Conservation (phyloP, 305 asterid genomes). For the Solanum hybrid region DNA sequence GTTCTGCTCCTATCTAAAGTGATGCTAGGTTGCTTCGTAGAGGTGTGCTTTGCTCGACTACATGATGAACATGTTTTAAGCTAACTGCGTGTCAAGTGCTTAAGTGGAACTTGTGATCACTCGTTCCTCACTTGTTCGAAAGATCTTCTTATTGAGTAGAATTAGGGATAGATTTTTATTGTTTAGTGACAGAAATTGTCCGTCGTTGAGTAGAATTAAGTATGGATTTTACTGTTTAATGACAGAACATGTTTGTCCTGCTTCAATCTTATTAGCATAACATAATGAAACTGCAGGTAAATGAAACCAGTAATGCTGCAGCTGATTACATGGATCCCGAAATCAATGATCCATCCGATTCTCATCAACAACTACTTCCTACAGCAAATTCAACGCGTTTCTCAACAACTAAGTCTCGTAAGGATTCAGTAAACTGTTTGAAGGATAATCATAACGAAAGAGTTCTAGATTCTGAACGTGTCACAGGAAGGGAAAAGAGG, state of each 20-base stretch:
- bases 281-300: constrained; percentile 18
- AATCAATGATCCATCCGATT: neutral
- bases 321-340: neutral
- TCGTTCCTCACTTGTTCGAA: neutral
- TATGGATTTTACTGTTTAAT: neutral
- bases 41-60: neutral
- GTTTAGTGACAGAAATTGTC: neutral
- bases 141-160: neutral
- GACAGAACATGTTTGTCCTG: neutral
- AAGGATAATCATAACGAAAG: neutral
- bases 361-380: neutral
- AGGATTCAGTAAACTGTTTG: neutral
- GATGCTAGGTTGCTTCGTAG: neutral
- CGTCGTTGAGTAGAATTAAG: neutral
- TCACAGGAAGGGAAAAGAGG: neutral
- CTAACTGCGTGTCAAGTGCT: neutral
- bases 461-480: neutral
- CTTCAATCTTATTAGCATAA: neutral
- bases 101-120: neutral
- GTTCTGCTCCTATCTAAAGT: neutral
- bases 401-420: neutral
- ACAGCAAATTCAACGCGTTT: neutral
- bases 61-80: neutral
- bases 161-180: neutral
- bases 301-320: neutral